Evolutionary conservation across 805 yeast species (phyloP).

Genomic region (Torulaspora microellipsoides): DNA sequence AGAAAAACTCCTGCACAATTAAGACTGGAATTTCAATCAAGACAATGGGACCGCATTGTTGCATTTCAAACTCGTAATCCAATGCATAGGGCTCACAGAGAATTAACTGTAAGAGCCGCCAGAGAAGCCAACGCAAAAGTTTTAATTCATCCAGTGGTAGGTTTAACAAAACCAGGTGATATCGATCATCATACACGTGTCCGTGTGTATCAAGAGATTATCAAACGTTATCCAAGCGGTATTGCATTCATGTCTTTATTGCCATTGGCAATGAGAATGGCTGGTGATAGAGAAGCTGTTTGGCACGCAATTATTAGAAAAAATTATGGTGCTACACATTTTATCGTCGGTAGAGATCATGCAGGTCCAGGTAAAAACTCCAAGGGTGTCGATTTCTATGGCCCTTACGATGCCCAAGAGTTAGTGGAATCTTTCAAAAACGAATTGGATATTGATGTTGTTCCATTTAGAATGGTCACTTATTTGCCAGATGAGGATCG

Average conservation of each 20-base stretch:
- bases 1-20: conserved; percentile 89
- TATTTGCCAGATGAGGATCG: conserved; percentile 92
- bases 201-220: conserved; percentile 85
- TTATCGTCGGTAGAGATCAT: conserved; percentile 96
- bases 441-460: conserved; percentile 84
- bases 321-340: conserved; percentile 95
- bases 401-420: conserved; percentile 95
- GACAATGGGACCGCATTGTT: conserved; percentile 84
- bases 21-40: conserved; percentile 73
- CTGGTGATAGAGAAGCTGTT: conserved; percentile 96
- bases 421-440: conserved; percentile 68
- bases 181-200: conserved; percentile 97
- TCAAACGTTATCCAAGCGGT: conserved; percentile 90
- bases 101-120: conserved; percentile 95
- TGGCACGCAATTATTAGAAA: conserved; percentile 98
- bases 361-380: conserved; percentile 94
- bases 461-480: conserved; percentile 96
- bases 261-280: conserved; percentile 99
- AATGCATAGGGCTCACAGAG: conserved; percentile 98
- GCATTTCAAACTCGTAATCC: conserved; percentile 99
- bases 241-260: conserved; percentile 83
- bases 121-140: conserved; percentile 82
- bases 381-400: conserved; percentile 88
- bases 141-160: conserved; percentile 94
- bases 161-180: conserved; percentile 95